phyloP scores from a whole-genome alignment of 495 filamentous ascomycete genomes.

The Amorphotheca resinae region DNA sequence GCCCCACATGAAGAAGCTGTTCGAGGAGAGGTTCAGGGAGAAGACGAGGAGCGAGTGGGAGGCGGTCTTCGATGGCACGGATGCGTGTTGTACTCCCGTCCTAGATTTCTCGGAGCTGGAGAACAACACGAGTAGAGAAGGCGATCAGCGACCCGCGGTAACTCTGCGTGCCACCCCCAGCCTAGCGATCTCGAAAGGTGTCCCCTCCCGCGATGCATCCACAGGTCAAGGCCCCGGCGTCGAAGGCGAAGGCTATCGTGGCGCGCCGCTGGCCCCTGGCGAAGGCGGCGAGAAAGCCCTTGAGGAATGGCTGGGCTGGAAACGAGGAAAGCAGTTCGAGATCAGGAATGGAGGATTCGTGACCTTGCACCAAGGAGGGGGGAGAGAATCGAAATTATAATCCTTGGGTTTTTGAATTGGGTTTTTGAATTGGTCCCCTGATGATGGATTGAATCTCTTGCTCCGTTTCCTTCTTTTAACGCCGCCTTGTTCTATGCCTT shows the following conservation, averaged over 20 bases:
- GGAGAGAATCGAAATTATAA: conserved; percentile 19
- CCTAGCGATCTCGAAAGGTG: conserved; percentile 22
- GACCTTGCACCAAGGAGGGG: conserved; percentile 26
- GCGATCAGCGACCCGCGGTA: conserved; percentile 66
- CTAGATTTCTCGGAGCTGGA: conserved; percentile 62
- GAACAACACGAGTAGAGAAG: conserved; percentile 36
- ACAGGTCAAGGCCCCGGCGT: conserved; percentile 37
- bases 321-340: conserved; percentile 53
- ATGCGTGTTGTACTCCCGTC: conserved; percentile 87
- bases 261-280: conserved; percentile 46
- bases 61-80: conserved; percentile 67
- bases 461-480: no score
- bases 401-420: no score
- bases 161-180: conserved; percentile 54
- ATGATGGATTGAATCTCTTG: no score
- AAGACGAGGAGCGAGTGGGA: conserved; percentile 81
- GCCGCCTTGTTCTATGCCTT: no score
- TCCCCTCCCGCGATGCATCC: conserved; percentile 18
- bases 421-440: no score
- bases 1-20: conserved; percentile 46
- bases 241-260: conserved; percentile 50
- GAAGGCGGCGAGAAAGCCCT: conserved; percentile 59
- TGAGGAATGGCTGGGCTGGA: conserved; percentile 68
- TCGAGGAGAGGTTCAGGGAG: conserved; percentile 51
- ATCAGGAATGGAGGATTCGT: conserved; percentile 47